Conservation (phyloP, 148 eudicot species). For the Vaccinium darrowii region DNA sequence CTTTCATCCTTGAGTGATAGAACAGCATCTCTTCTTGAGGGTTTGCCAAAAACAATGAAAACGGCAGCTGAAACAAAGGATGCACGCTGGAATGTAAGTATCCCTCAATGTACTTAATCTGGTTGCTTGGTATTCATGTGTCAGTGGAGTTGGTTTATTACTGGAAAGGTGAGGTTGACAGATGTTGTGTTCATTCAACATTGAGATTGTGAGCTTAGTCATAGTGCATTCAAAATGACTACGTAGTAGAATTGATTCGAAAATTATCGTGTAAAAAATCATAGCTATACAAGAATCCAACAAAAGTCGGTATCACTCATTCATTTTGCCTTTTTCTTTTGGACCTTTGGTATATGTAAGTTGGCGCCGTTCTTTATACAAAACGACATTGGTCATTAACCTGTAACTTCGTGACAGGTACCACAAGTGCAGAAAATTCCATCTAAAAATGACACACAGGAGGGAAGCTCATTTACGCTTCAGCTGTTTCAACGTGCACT, state of each 20-base stretch:
- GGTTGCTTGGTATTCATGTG: background rate
- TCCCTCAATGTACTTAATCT: background rate
- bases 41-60: slow-evolving; percentile 86
- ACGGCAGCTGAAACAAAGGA: slow-evolving; percentile 88
- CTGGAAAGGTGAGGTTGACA: background rate
- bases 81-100: slow-evolving; percentile 73
- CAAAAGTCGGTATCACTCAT: background rate
- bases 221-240: background rate
- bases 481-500: slow-evolving; percentile 92
- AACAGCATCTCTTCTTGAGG: slow-evolving; percentile 40
- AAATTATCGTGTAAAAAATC: background rate
- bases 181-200: slow-evolving; percentile 6
- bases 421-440: slow-evolving; percentile 38
- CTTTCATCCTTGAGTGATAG: slow-evolving; percentile 57
- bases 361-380: background rate
- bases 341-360: background rate
- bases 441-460: slow-evolving; percentile 58
- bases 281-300: background rate
- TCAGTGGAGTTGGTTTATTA: background rate
- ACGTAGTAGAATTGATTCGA: background rate
- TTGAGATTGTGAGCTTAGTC: background rate
- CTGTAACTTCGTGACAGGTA: slow-evolving; percentile 43
- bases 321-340: background rate
- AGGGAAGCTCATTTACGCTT: slow-evolving; percentile 78
- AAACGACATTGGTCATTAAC: background rate